These are phyloP conservation scores for Cantharellus anzutake DNA, from an alignment of 768 basidiomycete genomes.

Conservation along the genomic window DNA sequence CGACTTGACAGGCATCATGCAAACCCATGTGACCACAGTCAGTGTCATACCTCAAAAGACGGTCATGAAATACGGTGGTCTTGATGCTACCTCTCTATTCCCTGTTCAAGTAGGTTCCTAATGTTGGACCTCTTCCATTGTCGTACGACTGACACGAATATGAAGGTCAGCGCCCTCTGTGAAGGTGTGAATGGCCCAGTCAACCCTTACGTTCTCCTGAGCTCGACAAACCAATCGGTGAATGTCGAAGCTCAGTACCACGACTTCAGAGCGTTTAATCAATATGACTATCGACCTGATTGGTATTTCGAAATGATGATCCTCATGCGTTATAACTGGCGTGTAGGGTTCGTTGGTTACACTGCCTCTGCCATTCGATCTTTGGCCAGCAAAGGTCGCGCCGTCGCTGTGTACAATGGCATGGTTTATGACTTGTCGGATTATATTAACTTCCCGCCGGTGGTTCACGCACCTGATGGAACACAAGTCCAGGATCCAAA, in stretches of 20 bases:
- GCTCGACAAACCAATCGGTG: slow-evolving; percentile 46
- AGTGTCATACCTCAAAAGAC: slow-evolving; percentile 55
- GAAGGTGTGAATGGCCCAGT: slow-evolving; percentile 66
- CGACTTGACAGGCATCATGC: slow-evolving; percentile 51
- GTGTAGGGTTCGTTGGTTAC: slow-evolving; percentile 76
- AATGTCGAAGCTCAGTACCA: slow-evolving; percentile 71
- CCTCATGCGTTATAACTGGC: slow-evolving; percentile 71
- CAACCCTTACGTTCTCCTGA: slow-evolving; percentile 65
- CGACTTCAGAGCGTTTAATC: slow-evolving; percentile 73
- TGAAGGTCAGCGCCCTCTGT: slow-evolving; percentile 73
- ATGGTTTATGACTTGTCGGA: slow-evolving; percentile 73
- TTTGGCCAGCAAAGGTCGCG: slow-evolving; percentile 29
- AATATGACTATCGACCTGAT: slow-evolving; percentile 82
- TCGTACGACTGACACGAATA: not conserved
- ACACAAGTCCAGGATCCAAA: slow-evolving; percentile 22
- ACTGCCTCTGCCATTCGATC: slow-evolving; percentile 45
- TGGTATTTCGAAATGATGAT: slow-evolving; percentile 98
- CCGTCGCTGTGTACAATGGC: slow-evolving; percentile 75
- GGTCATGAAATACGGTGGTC: slow-evolving; percentile 71
- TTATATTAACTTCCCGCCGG: slow-evolving; percentile 58
- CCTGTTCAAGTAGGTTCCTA: slow-evolving; percentile 61
- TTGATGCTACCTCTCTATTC: slow-evolving; percentile 56
- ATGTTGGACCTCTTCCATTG: not conserved
- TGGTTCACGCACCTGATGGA: slow-evolving; percentile 29
- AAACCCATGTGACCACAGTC: slow-evolving; percentile 47